Base-by-base conservation (phyloP, 169 alveolate genomes). In the Plasmodium ovale region DNA sequence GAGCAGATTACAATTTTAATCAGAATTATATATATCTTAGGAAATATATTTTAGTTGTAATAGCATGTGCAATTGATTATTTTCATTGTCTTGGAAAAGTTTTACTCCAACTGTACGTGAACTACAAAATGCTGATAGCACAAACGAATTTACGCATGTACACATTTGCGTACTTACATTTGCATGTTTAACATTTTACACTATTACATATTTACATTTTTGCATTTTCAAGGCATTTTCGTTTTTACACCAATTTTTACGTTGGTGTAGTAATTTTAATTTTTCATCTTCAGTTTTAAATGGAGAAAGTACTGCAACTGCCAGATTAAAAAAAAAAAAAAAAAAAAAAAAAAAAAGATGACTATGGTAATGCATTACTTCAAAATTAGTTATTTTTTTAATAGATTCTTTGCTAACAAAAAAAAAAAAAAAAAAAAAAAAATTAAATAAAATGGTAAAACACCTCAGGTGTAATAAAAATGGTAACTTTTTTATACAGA, bases 21-120 rank as follows among this genome's bases (percentile, higher is more conserved):
- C 62, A 42, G 62, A 68, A 68, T 62, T 68, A 68, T 68, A 47
- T 27, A 51, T 68, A 27, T 1, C 35, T 31, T 21, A 12, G 35
- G 21, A 14, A 29, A 44, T 19, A 68, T 44, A 51, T 68, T 3
- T 23, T 68, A 14, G 51, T 44, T 68, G 64, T 54, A 44, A 68
- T 25, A 51, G 14, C 12, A 68, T 68, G 42, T 42, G 19, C 44
- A 68, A 21, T 68, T 42, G 37, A 35, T 33, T 31, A 6, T 10
- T 6, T 68, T 33, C 21, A 12, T 44, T 68, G 19, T 39, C 42
- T 7, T 68, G 42, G 16, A 68, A 33, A 25, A 39, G 42, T 68
- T n/a, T 54, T 51, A 68, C 64, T 1, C 44, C 29, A n/a, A 42
- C 44, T 68, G 37, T 39, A 23, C 6, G 37, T 68, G n/a, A 44